Evolutionary conservation across 352 stramenopile species (phyloP).

Genomic region (Phytophthora pisi): DNA sequence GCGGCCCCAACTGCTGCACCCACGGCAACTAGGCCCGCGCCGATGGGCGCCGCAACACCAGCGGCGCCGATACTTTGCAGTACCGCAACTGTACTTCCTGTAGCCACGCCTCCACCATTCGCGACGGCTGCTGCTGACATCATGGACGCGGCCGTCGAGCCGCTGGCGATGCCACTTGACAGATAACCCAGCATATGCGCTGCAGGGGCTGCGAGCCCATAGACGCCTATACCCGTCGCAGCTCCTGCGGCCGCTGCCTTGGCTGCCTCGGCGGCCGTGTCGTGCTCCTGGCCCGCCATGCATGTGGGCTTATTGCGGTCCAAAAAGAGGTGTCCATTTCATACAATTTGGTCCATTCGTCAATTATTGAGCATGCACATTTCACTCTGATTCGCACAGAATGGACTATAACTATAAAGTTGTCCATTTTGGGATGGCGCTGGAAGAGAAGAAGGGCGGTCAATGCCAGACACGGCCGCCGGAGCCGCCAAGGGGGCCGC

Average conservation of each 20-base stretch:
- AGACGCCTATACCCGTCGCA: background rate
- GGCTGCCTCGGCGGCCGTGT: background rate
- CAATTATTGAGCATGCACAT: too few relatives aligned
- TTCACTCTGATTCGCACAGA: too few relatives aligned
- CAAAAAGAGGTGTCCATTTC: too few relatives aligned
- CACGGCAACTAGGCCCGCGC: conserved; percentile 26
- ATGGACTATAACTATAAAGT: too few relatives aligned
- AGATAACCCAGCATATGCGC: background rate
- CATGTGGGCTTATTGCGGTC: too few relatives aligned
- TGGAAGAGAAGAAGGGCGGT: background rate
- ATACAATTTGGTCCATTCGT: too few relatives aligned
- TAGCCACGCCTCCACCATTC: conserved; percentile 48
- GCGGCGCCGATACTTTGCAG: conserved; percentile 57
- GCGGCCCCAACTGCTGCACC: conserved; percentile 18
- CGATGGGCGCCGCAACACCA: conserved; percentile 41
- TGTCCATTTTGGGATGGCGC: background rate
- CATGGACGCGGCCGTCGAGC: conserved; percentile 50
- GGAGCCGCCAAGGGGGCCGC: background rate
- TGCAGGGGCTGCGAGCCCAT: background rate
- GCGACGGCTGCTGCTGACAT: conserved; percentile 61
- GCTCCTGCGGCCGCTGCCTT: background rate
- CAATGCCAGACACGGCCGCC: background rate
- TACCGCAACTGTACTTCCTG: conserved; percentile 43
- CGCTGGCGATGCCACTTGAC: conserved; percentile 41
- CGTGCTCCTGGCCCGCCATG: background rate